Evolutionary conservation across 2,329 filamentous ascomycete genomes (phyloP), one percentile per base, ranked within the genome.

Genomic region (Thermoascus crustaceus): DNA sequence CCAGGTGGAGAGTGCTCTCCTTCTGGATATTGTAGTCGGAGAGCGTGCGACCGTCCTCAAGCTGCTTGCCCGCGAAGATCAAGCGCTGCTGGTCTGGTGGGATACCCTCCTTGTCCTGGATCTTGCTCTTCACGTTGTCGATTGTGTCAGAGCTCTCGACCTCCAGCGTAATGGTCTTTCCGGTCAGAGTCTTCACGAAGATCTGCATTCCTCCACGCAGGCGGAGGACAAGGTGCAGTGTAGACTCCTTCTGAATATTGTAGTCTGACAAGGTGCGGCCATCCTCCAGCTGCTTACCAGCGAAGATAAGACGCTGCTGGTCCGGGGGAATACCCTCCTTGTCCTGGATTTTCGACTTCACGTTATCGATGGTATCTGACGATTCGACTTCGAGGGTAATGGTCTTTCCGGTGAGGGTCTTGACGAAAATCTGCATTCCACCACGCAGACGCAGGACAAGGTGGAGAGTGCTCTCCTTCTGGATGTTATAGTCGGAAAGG

Each of bases 161-260:
- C 49, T 82, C 78, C 22, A 82, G 53, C 2, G 78, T 81, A 47
- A 82, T 81, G 0, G 78, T 82, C 71, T 80, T 81, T 20, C 78
- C 78, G 0, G 84, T 89, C 1, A 89, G 67, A 0, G 82, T 86
- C 73, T 86, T 88, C 57, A 88, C 83, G 48, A 88, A 88, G 48
- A 87, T 87, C 53, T 88, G 74, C 80, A 84, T 85, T 64, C 82
- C 82, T 72, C 82, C 82, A 66, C 83, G 82, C 4, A 89, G 77
- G 57, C 84, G 80, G 16, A 89, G 78, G 30, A 89, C 84, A 37
- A 89, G 60, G 60, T 89, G 84, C 1, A 89, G 73, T 0, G 85
- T 89, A 1, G 79, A 84, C 57, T 89, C 85, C 69, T 89, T 89
- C 64, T 96, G 89, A 30, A 95, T 95, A 71, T 95, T 95, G 78